Conservation (phyloP, 345 rosid species). For the Brassica nigra region DNA sequence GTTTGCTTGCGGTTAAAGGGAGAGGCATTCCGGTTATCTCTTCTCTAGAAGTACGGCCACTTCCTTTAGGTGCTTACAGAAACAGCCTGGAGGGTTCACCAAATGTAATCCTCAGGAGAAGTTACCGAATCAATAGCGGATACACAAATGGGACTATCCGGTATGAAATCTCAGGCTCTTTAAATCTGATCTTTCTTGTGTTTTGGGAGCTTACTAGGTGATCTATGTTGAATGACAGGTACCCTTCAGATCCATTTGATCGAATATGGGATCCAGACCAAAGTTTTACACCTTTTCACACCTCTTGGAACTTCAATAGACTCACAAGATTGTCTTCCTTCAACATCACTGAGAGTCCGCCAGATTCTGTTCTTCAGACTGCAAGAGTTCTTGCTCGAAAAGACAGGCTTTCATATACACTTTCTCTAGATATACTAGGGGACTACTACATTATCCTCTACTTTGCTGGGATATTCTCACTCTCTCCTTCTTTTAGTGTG, state of each 20-base stretch:
- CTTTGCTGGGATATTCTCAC: slow-evolving; percentile 78
- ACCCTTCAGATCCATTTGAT: slow-evolving; percentile 79
- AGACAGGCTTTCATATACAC: slow-evolving; percentile 56
- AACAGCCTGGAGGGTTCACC: slow-evolving; percentile 48
- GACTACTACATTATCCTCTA: slow-evolving; percentile 75
- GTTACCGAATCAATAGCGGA: slow-evolving; percentile 70
- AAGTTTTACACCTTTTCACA: slow-evolving; percentile 59
- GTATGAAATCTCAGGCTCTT: slow-evolving; percentile 36
- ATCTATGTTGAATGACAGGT: slow-evolving; percentile 50
- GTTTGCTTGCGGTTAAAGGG: slow-evolving; percentile 52
- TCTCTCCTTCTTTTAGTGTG: slow-evolving; percentile 69
- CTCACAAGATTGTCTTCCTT: slow-evolving; percentile 42
- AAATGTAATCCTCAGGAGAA: slow-evolving; percentile 54
- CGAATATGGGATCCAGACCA: slow-evolving; percentile 85
- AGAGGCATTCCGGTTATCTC: slow-evolving; percentile 78
- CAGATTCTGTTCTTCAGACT: slow-evolving; percentile 66
- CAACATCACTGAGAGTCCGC: slow-evolving; percentile 61
- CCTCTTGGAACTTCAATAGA: slow-evolving; percentile 49
- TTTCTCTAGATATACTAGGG: slow-evolving; percentile 51
- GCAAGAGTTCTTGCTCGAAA: slow-evolving; percentile 68
- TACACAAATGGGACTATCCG: slow-evolving; percentile 59
- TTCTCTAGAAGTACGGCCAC: slow-evolving; percentile 74
- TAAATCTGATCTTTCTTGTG: slow-evolving; percentile 13
- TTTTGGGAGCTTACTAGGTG: background rate
- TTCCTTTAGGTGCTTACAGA: slow-evolving; percentile 72